Evolutionary conservation across 2,329 filamentous ascomycete genomes (phyloP).

Genomic region (Macrophomina tecta): DNA sequence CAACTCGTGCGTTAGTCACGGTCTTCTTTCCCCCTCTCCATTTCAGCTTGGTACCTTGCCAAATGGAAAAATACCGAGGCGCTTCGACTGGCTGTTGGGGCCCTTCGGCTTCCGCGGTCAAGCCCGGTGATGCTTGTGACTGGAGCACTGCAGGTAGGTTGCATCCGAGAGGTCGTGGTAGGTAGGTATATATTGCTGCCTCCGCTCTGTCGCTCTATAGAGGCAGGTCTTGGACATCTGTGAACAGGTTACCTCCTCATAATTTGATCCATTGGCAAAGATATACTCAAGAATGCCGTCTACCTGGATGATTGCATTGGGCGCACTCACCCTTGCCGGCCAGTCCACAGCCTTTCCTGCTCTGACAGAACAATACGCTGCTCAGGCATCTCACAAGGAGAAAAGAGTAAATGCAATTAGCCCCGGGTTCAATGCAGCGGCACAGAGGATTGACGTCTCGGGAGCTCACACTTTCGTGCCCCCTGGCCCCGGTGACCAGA

Average conservation of each 20-base stretch:
- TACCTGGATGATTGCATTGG: slow-evolving; percentile 5
- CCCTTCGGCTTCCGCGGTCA: not conserved
- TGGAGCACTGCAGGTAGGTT: not conserved
- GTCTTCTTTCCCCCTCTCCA: not conserved
- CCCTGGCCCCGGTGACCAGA: not conserved
- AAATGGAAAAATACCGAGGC: slow-evolving; percentile 6
- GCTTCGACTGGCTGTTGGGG: not conserved
- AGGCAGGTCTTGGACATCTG: not conserved
- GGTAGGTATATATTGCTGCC: not conserved
- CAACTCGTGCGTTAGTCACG: not conserved
- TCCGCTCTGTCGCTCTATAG: not conserved
- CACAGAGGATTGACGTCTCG: slow-evolving; percentile 17
- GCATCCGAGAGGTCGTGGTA: not conserved
- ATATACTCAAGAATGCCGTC: not conserved
- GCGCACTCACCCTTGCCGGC: not conserved
- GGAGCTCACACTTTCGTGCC: slow-evolving; percentile 11
- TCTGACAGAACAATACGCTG: slow-evolving; percentile 5
- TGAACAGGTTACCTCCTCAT: not conserved
- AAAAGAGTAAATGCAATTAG: slow-evolving; percentile 2
- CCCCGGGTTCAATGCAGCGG: slow-evolving; percentile 12
- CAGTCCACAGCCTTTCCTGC: slow-evolving; percentile 16
- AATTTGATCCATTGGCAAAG: no score
- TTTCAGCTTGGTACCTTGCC: not conserved
- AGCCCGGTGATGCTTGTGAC: slow-evolving; percentile 11
- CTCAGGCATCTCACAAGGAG: slow-evolving; percentile 5